Evolutionary conservation across 768 basidiomycete species (phyloP), one percentile per base, ranked within the genome.

Genomic region (Psilocybe tampanensis): DNA sequence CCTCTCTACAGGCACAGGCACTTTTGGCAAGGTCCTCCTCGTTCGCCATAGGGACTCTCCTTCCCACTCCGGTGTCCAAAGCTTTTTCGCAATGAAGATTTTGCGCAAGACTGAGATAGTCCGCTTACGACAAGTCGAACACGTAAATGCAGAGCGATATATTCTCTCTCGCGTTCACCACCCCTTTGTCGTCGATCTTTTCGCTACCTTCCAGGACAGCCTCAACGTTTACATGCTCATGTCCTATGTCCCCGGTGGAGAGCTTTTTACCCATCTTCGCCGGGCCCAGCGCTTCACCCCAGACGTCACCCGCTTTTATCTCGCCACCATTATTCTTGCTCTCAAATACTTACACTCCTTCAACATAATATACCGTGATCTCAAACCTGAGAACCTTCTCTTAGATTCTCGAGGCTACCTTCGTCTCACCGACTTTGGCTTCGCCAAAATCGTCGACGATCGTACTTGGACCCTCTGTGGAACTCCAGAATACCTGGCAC

Each of bases 341-440:
- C 81, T 98, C 64, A 93, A 92, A 76, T 95, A 96, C 64, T 80
- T 98, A 5, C 97, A 98, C 72, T 89, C 89, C 13, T 93, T 91
- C 75, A 95, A 98, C 77, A 96, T 99, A 73, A 94, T 98, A 66
- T 98, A 98, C 74, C 93, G 96, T 43, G 96, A 98, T 73, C 84
- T 99, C 63, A 98, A 99, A 73, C 97, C 97, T 15, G 97, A 99
- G 73, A 99, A 99, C 67, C 85, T 99, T n/a, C 84, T 99, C 36
- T 80, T 99, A 52, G 97, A 97, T 69, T 86, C 91, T 19, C 85
- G 89, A 36, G 97, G 97, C 5, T 98, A 98, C 68, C 83, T 96
- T 61, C 91, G 94, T 32, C 85, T 98, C 58, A 96, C 95, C 19
- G 97, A 99, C 75, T 99, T 98, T 72, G 96, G 96, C 5, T 98